phyloP scores from a whole-genome alignment of 148 eudicot species.

The Rheum nobile region DNA sequence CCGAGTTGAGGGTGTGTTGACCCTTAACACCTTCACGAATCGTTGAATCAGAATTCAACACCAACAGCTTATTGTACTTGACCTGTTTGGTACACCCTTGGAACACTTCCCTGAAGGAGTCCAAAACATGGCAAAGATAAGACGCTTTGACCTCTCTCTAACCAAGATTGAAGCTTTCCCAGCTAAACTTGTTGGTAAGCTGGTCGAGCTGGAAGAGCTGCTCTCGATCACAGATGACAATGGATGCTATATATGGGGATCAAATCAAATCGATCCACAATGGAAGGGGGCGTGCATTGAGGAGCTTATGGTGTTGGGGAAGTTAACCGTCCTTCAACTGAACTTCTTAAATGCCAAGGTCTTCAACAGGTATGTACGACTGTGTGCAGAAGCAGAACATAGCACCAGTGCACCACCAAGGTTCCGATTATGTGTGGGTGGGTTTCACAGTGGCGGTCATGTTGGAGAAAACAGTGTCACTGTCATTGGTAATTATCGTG shows the following conservation, averaged over 20 bases:
- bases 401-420: neutral
- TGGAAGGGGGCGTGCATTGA: slow-evolving; percentile 26
- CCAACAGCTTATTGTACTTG: slow-evolving; percentile 12
- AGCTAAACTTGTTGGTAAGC: slow-evolving; percentile 11
- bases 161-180: slow-evolving; percentile 16
- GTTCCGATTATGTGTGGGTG: slow-evolving; percentile 20
- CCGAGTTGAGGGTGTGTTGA: no score
- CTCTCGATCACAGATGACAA: slow-evolving; percentile 13
- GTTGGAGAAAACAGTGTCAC: slow-evolving; percentile 1
- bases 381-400: neutral
- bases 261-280: slow-evolving; percentile 12
- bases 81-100: slow-evolving; percentile 18
- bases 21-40: no score
- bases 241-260: slow-evolving; percentile 27
- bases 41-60: no score
- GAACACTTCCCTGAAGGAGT: slow-evolving; percentile 22
- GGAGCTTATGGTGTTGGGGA: slow-evolving; percentile 15
- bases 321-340: slow-evolving; percentile 17
- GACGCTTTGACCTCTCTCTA: slow-evolving; percentile 21
- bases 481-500: neutral
- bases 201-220: slow-evolving; percentile 20
- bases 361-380: slow-evolving; percentile 14
- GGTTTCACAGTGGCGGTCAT: slow-evolving; percentile 13
- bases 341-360: slow-evolving; percentile 16
- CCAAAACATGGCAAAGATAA: slow-evolving; percentile 12